Conservation (phyloP, 345 rosid species). For the Acer yangbiense region DNA sequence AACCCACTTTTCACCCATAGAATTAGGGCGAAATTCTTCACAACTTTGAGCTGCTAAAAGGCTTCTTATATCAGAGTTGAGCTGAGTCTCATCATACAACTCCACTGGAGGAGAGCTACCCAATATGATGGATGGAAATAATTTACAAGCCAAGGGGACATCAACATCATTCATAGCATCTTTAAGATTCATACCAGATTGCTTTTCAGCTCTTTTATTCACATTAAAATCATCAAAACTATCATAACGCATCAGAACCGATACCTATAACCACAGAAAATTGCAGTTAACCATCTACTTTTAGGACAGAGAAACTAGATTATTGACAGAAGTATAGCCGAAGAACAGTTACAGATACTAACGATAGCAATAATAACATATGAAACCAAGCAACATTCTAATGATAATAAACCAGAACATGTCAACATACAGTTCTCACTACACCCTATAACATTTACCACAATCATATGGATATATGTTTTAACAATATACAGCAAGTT, state of each 20-base stretch:
- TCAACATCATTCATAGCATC: conserved; percentile 45
- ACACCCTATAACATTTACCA: background rate
- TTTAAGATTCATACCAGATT: conserved; percentile 35
- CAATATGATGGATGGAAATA: conserved; percentile 72
- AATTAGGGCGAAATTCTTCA: conserved; percentile 39
- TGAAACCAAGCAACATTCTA: background rate
- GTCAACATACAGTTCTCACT: background rate
- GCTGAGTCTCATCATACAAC: conserved; percentile 49
- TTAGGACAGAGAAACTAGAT: background rate
- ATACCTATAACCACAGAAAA: conserved; percentile 44
- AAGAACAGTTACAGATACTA: background rate
- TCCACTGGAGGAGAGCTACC: conserved; percentile 64
- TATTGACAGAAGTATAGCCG: background rate
- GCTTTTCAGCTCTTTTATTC: conserved; percentile 45
- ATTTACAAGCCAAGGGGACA: conserved; percentile 59
- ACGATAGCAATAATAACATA: background rate
- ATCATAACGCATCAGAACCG: conserved; percentile 51
- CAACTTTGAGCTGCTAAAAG: conserved; percentile 36
- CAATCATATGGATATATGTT: background rate
- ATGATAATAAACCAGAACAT: background rate
- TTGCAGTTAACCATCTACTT: conserved; percentile 1
- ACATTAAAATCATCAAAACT: conserved; percentile 50
- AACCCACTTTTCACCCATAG: conserved; percentile 44
- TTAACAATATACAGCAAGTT: background rate
- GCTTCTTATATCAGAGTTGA: conserved; percentile 30